Percentiles rank a stretch among this genome's conserved stretches.
phyloP scores from a whole-genome alignment of 305 asterid genomes.

The Stenogyne calaminthoides region DNA sequence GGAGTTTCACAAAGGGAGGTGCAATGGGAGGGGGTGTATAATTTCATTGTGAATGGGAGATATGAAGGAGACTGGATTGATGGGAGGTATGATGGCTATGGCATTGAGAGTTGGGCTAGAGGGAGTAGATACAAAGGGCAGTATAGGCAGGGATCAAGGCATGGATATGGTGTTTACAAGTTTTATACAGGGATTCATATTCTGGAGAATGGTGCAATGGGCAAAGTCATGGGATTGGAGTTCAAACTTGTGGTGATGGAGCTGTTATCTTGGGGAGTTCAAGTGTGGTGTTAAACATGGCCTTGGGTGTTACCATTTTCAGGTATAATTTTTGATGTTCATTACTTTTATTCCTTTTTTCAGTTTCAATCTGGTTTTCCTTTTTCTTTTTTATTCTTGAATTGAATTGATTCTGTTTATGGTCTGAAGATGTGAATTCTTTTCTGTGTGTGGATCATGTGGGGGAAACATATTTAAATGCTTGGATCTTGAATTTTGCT shows the following conservation, averaged over 20 bases:
- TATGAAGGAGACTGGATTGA: conserved; percentile 95
- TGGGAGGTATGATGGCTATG: conserved; percentile 84
- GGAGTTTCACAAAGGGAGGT: conserved; percentile 81
- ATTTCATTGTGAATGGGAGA: conserved; percentile 70
- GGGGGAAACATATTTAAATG: conserved; percentile 3
- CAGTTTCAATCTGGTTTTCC: background rate
- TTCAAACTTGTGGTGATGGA: conserved; percentile 84
- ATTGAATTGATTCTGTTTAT: conserved; percentile 18
- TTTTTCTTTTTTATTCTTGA: background rate
- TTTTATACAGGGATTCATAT: conserved; percentile 80
- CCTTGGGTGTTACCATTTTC: conserved; percentile 82
- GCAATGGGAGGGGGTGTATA: conserved; percentile 89
- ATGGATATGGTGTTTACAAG: conserved; percentile 77
- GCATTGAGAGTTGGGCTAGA: conserved; percentile 84
- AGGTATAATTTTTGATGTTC: conserved; percentile 42
- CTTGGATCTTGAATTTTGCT: background rate
- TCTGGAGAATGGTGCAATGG: conserved; percentile 88
- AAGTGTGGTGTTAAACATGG: conserved; percentile 82
- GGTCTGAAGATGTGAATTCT: background rate
- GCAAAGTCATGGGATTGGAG: conserved; percentile 80
- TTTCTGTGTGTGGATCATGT: background rate
- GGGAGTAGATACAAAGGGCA: conserved; percentile 83
- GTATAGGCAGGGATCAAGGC: conserved; percentile 73
- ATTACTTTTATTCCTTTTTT: background rate
- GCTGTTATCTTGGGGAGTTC: conserved; percentile 76